A percentile compares a stretch with the other conserved stretches of the same genome.
These are phyloP conservation scores for Moricandia arvensis DNA, from an alignment of 345 rosid species.

Conservation along the genomic window DNA sequence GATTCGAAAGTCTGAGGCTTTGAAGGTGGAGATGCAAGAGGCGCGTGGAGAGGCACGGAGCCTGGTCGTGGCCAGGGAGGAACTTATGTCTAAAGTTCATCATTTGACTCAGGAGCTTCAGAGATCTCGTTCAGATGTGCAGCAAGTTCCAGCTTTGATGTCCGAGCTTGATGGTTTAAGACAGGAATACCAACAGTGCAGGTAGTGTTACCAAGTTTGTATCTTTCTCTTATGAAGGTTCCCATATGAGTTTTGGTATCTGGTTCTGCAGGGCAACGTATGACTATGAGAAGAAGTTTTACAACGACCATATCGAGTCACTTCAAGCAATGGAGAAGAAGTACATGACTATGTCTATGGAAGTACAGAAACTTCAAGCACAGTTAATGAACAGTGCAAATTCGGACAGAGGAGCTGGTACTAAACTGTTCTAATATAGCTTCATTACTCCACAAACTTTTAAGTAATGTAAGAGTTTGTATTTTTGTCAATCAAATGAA, in stretches of 20 bases:
- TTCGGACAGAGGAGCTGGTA: background rate
- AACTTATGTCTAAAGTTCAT: constrained; percentile 68
- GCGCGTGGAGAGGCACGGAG: constrained; percentile 73
- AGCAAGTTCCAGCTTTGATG: constrained; percentile 73
- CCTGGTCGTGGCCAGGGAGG: constrained; percentile 71
- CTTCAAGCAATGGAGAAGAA: too few species aligned
- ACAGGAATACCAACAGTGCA: constrained; percentile 94
- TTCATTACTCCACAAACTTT: background rate
- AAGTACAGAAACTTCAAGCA: too few species aligned
- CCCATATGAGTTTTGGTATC: too few species aligned
- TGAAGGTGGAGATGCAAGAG: constrained; percentile 68
- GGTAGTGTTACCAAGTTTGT: constrained; percentile 41
- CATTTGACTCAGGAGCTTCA: constrained; percentile 79
- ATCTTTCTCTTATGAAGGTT: too few species aligned
- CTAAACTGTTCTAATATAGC: background rate
- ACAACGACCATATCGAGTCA: too few species aligned
- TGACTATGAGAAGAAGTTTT: too few species aligned
- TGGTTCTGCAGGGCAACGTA: too few species aligned
- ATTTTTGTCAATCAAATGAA: constrained; percentile 38
- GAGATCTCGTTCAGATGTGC: constrained; percentile 69
- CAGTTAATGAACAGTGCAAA: too few species aligned
- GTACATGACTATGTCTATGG: too few species aligned
- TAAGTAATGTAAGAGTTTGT: background rate
- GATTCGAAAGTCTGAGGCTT: constrained; percentile 63
- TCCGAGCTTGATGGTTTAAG: constrained; percentile 75